Base-by-base conservation (phyloP, 1,284 basidiomycete genomes). In the Inonotus hispidus region DNA sequence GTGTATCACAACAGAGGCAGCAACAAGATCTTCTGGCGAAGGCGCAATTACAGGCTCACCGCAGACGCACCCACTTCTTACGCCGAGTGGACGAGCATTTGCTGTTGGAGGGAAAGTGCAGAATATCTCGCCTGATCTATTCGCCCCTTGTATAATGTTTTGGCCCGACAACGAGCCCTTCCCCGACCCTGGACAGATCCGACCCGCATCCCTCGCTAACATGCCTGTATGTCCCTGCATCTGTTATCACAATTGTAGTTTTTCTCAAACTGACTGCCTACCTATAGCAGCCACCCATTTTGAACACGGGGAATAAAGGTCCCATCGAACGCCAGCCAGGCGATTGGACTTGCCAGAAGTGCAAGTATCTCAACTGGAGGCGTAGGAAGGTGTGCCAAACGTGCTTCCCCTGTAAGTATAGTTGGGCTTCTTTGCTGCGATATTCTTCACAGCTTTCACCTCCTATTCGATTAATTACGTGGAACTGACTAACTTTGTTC, bases 261-360 rank as follows among this genome's bases (percentile, higher is more conserved):
- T 43, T 7, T 14, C 23, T 63, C 54, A 49, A 60, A 41, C 63
- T 66, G 11, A 58, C 58, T 65, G 56, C 14, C 60, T 37, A 7
- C 39, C 19, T 14, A 6, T 69, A 88, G 83, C 88, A 87, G 64
- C 90, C 90, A 16, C 90, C 90, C 52, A 92, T 94, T 70, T 77
- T 94, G 66, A 94, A 94, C 70, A 94, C 92, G 0, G 92, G 92
- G 8, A 94, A 93, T 72, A 82, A 87, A 60, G 92, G 92, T 27
- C 92, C 92, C 3, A 93, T 93, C 59, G 80, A 81, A 67, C 79
- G 90, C 75, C 92, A 94, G 78, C 90, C 92, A 2, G 92, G 92
- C n/a, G 92, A 94, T 74, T 94, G 92, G 92, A 79, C 91, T 61
- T 94, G 92, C 73, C 77, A 80, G 61, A 88, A 87, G 70, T 93